Base-by-base conservation (phyloP, 148 eudicot genomes). In the Chenopodium berlandieri region DNA sequence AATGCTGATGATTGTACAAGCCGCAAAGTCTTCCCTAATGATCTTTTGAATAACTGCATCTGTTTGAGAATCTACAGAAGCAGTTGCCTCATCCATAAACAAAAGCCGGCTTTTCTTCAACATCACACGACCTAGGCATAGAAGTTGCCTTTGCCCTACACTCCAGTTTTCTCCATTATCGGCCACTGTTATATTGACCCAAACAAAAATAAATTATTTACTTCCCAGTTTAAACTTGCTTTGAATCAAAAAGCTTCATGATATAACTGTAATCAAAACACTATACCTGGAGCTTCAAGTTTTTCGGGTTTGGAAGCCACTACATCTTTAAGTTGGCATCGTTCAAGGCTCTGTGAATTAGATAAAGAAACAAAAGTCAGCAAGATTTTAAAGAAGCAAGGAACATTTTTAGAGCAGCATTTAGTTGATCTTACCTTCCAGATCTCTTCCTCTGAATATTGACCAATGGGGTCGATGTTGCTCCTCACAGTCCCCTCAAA, bases 31-130 rank as follows among this genome's bases (percentile, higher is more conserved):
- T 88, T 92, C 98, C 48, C 98, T 77, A 76, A 95, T 93, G 75
- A 95, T 92, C 76, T 79, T 90, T 78, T 95, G 98, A 73, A 95
- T 93, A 68, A 93, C 96, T 19, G 92, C 97, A 82, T 95, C 96
- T 0, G 97, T 93, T 75, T 92, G 96, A 50, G 96, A 95, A 88
- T 93, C 98, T 27, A 96, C 98, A 6, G 98, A 96, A 19, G 98
- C 99, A 16, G 98, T 96, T 13, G 99, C 99, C 88, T 95, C 98
- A 27, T 95, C 98, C 98, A 95, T 90, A 56, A 95, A 95, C 82
- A 95, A 67, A 37, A 95, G 89, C 32, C 93, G 80, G 87, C 98
- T 95, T 60, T 46, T 90, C 89, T 95, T 95, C 37, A 95, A 86
- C 96, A 95, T 92, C 34, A 95, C 94, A 63, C 98, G 76, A 72